Evolutionary conservation across 352 stramenopile genomes (phyloP).

Genomic region (Globisporangium ultimum): DNA sequence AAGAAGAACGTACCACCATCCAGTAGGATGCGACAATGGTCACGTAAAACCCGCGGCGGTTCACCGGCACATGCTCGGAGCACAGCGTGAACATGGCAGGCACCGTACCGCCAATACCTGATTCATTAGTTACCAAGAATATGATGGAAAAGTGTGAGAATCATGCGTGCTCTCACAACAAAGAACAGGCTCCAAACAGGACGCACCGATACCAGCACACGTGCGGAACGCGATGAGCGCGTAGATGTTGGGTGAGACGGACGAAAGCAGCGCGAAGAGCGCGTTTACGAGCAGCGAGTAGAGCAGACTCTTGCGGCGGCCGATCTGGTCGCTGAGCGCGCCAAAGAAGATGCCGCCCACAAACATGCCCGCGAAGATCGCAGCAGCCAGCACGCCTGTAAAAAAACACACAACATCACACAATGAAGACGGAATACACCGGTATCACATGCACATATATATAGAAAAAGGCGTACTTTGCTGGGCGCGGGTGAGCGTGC

Average conservation of each 20-base stretch:
- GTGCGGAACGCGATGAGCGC: slow-evolving; percentile 60
- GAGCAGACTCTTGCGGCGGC: slow-evolving; percentile 65
- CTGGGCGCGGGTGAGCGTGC: slow-evolving; percentile 37
- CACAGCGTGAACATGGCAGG: slow-evolving; percentile 86
- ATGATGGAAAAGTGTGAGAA: slow-evolving; percentile 2
- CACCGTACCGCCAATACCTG: slow-evolving; percentile 86
- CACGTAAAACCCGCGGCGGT: slow-evolving; percentile 76
- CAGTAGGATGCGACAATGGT: slow-evolving; percentile 88
- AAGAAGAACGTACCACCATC: slow-evolving; percentile 68
- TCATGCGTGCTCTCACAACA: background rate
- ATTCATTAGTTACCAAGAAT: too few relatives aligned
- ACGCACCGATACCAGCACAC: slow-evolving; percentile 54
- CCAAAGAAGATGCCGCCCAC: slow-evolving; percentile 80
- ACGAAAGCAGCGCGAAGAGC: slow-evolving; percentile 72
- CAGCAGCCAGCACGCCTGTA: slow-evolving; percentile 73
- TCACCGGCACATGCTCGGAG: slow-evolving; percentile 80
- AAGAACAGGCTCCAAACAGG: background rate
- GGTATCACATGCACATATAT: background rate
- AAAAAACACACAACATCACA: background rate
- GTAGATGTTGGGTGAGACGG: slow-evolving; percentile 57
- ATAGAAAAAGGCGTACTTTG: slow-evolving; percentile 34
- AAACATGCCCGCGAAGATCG: slow-evolving; percentile 90
- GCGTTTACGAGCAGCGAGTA: slow-evolving; percentile 81
- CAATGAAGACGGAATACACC: background rate
- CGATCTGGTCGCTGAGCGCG: slow-evolving; percentile 70